Evolutionary conservation across 2,329 filamentous ascomycete species (phyloP), one percentile per base, ranked within the genome.

Genomic region (Paecilomyces formosus): DNA sequence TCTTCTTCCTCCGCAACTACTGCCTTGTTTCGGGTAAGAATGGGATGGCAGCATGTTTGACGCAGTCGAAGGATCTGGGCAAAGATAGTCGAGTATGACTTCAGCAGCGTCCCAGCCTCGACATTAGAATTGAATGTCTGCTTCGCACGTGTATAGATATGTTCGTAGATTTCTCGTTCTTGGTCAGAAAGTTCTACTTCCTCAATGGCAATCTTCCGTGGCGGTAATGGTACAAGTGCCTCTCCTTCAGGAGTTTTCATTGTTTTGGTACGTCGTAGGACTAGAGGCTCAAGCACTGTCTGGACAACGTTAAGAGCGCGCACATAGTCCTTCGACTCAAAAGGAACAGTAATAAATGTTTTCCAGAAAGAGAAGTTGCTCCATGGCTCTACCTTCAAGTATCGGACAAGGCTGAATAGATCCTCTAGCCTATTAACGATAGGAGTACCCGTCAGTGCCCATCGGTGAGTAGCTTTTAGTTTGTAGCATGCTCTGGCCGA

Each of bases 301-400:
- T 99, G 94, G 1, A 99, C 94, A 1, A 99, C 94, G 70, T 97
- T 94, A 7, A 99, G 80, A 0, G 94, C 94, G 3, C 92, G 87
- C 65, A 97, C 85, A 70, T 96, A 97, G 62, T 99, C 89, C 64
- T 94, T 94, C 0, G 91, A 93, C 72, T 99, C 94, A 63, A 99
- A 99, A 0, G 94, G 94, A 1, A 96, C 88, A 0, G 94, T 99
- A 69, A 99, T 97, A 72, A 99, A 99, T 0, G 94, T 97, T 71
- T 92, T 92, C 94, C 94, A 99, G 76, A 96, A 99, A 0, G 92
- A 96, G 73, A 99, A 99, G 72, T 97, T 97, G 68, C 89, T 94
- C 94, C 94, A 99, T 0, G 94, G 94, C 71, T 97, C 93, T 3
- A 99, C 94, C 58, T 90, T 87, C 11, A 99, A 78, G 75, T 97